Base-by-base conservation (phyloP, 345 rosid species). In the Eucalyptus fibrosa region DNA sequence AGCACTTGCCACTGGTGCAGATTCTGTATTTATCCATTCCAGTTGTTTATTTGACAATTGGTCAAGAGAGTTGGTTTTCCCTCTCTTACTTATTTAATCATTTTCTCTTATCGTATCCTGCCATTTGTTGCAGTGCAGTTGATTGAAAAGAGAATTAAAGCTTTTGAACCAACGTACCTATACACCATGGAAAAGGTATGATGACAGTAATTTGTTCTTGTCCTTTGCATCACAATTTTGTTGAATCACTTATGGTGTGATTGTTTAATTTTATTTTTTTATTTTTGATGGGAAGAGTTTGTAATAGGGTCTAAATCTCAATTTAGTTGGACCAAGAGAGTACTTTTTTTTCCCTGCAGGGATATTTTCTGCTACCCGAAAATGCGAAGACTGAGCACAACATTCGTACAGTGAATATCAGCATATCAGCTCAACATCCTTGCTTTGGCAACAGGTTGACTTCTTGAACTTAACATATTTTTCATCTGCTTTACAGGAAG, bases 401-500 rank as follows among this genome's bases (percentile, higher is more conserved):
- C 89, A 96, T 98, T 88, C 94, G 88, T 50, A 98, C 99, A 81
- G 92, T 92, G 85, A 98, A 98, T 92, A 93, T 96, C 88, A 97
- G 97, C 94, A 93, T 98, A 94, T 95, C 99, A 62, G 98, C 98
- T 92, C 94, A 94, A 83, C 97, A 98, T 94, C 93, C 99, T 86
- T 98, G 98, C 94, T 98, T 98, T 92, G 99, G 99, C 49, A 98
- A 98, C 97, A 97, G 99, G 99, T 98, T 62, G 92, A 83, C 90
- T 80, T 87, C 89, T 82, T 8, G n/a, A 44, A 47, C 42, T 56
- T 83, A 15, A 51, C 12, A 26, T 30, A 37, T 45, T 24, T 34
- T 82, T 45, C 37, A 67, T 90, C 72, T 59, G 80, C 34, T 60
- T 77, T 77, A 40, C 85, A 40, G 85, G 85, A 37, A 21, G 47